Evolutionary conservation across 2,329 filamentous ascomycete species (phyloP).

Genomic region (Xylaria sp.): DNA sequence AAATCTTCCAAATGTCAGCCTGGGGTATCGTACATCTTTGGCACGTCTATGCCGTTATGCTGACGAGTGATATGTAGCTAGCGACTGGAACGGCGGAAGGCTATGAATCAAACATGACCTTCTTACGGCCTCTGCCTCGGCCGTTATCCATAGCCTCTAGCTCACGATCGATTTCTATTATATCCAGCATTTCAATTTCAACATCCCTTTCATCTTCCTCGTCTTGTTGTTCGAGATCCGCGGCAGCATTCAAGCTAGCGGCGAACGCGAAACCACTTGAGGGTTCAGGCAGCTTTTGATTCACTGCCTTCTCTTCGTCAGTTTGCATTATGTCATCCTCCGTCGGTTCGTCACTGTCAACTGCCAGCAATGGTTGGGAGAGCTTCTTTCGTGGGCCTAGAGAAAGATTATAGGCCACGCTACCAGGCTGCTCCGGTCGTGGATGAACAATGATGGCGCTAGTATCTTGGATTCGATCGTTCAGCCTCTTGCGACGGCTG

Average conservation of each 20-base stretch:
- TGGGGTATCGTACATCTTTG: constrained; percentile 29
- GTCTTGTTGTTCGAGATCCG: constrained; percentile 53
- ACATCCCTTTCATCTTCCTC: constrained; percentile 56
- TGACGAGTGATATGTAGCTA: neutral
- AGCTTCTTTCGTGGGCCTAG: constrained; percentile 38
- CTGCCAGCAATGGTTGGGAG: constrained; percentile 24
- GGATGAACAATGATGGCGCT: constrained; percentile 63
- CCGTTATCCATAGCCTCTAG: constrained; percentile 60
- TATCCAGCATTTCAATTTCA: constrained; percentile 66
- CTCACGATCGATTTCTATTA: constrained; percentile 68
- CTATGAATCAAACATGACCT: constrained; percentile 57
- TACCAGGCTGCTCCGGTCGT: constrained; percentile 48
- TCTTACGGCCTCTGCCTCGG: constrained; percentile 54
- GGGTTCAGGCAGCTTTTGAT: constrained; percentile 33
- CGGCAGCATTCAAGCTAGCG: constrained; percentile 57
- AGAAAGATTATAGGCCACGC: constrained; percentile 56
- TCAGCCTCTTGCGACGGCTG: constrained; percentile 37
- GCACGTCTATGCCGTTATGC: constrained; percentile 1
- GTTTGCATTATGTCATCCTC: constrained; percentile 36
- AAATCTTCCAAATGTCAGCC: constrained; percentile 19
- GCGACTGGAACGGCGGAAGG: neutral
- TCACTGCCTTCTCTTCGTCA: constrained; percentile 35
- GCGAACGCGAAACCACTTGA: constrained; percentile 56
- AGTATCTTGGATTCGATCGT: constrained; percentile 46
- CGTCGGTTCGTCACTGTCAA: constrained; percentile 24